Conservation (phyloP, 768 basidiomycete genomes). For the Boletus tomentosulus region DNA sequence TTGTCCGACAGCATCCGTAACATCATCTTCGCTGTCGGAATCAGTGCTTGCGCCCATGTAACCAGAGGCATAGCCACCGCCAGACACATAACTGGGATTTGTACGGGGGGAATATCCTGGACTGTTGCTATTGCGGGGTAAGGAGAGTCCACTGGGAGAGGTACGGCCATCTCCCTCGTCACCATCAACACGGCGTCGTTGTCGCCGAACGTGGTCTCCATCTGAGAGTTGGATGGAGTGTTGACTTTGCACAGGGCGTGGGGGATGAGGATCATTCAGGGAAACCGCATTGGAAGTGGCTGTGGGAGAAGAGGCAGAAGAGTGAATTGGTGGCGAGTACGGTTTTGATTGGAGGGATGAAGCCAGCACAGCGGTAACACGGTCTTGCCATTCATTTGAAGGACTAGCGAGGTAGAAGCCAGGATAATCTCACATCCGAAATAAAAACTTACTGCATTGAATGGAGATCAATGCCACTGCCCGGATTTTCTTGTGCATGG, state of each 20-base stretch:
- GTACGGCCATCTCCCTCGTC: slow-evolving; percentile 2
- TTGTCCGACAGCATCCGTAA: slow-evolving; percentile 76
- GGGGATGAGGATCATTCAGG: slow-evolving; percentile 11
- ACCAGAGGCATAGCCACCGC: slow-evolving; percentile 20
- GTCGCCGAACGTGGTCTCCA: slow-evolving; percentile 40
- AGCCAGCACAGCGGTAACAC: slow-evolving; percentile 36
- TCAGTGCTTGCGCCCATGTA: slow-evolving; percentile 32
- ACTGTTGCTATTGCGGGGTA: slow-evolving; percentile 16
- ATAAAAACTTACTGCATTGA: slow-evolving; percentile 56
- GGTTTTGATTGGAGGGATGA: slow-evolving; percentile 17
- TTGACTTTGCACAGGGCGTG: slow-evolving; percentile 5
- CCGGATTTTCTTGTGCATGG: slow-evolving; percentile 16
- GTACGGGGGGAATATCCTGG: slow-evolving; percentile 16
- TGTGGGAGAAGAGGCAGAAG: not conserved
- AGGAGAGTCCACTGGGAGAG: slow-evolving; percentile 6
- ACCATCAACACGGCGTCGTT: slow-evolving; percentile 44
- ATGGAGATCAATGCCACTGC: slow-evolving; percentile 38
- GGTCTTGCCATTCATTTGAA: slow-evolving; percentile 82
- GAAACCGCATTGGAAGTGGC: slow-evolving; percentile 5
- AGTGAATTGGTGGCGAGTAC: not conserved
- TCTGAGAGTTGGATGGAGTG: slow-evolving; percentile 12
- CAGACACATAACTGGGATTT: slow-evolving; percentile 11
- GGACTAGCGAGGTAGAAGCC: slow-evolving; percentile 43
- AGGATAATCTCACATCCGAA: not conserved
- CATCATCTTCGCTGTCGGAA: slow-evolving; percentile 39